Evolutionary conservation across 768 basidiomycete genomes (phyloP), one percentile per base, ranked within the genome.

Genomic region (Lentinula aciculospora): DNA sequence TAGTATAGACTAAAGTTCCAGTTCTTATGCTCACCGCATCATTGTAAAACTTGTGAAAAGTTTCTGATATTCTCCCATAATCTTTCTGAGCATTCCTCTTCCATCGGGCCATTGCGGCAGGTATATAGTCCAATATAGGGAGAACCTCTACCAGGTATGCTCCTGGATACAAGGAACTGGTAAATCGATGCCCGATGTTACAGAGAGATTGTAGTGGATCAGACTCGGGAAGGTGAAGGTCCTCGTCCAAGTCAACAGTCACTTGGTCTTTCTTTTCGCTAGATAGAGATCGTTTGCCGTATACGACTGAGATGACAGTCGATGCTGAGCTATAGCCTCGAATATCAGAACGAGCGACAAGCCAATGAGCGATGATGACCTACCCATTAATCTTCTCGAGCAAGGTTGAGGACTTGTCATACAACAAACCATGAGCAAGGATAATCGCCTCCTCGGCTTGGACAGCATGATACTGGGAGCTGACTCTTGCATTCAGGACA

Each of bases 131-230:
- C 15, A 57, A 28, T 4, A 46, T n/a, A 17, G 56, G 44, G 19
- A 57, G 31, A n/a, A 57, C 31, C 0, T 57, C 45, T n/a, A 57
- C 56, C 25, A 47, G 10, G 36, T 57, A 39, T 28, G 56, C 46
- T 5, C 56, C 56, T 48, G 56, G 56, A 28, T 45, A 48, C n/a
- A 48, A 23, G 12, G 56, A 40, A 17, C 31, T 37, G 4, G 56
- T 56, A n/a, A 57, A 48, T 19, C 56, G 42, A 21, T 37, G 45
- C n/a, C 23, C 56, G 15, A 57, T 47, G 27, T 56, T 34, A 17
- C 21, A 44, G 4, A 57, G 46, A 13, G 44, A 36, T 34, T 46
- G 28, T 0, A 56, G 40, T 6, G 42, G 27, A 42, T 54, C 36
- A 9, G 53, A 29, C 3, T 44, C 42, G 9, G 53, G 29, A 12